Conservation (phyloP, 129 eudicot genomes). For the Erigeron canadensis region DNA sequence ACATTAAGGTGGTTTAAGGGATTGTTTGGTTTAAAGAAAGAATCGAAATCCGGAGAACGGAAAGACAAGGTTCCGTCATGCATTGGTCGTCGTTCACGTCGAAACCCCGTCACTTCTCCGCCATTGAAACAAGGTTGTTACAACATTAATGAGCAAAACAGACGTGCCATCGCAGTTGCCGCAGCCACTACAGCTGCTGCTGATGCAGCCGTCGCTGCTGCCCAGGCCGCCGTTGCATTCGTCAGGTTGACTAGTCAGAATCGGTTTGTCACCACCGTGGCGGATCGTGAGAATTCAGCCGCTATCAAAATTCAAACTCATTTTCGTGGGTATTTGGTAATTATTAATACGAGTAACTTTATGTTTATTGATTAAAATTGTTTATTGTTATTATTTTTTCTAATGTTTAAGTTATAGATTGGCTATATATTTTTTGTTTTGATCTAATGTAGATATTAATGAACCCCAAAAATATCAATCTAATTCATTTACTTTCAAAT, state of each 20-base stretch:
- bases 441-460: background rate
- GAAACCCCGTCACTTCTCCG: conserved; percentile 36
- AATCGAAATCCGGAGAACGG: conserved; percentile 43
- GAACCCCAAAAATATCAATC: too few species aligned
- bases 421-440: background rate
- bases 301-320: conserved; percentile 68
- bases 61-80: conserved; percentile 31
- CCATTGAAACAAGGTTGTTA: conserved; percentile 42
- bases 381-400: background rate
- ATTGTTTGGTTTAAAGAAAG: conserved; percentile 48
- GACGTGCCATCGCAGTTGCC: conserved; percentile 81
- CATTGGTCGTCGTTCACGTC: conserved; percentile 37
- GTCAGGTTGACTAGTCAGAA: conserved; percentile 60
- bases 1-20: conserved; percentile 76
- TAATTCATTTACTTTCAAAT: too few species aligned
- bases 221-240: conserved; percentile 61
- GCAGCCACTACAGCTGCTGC: conserved; percentile 81
- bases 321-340: conserved; percentile 74
- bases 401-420: background rate
- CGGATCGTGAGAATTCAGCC: conserved; percentile 46
- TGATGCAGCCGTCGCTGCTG: conserved; percentile 77
- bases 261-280: conserved; percentile 16
- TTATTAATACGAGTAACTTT: background rate
- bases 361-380: conserved; percentile 1
- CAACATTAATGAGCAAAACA: conserved; percentile 47